Conservation (phyloP, 208 protist species). For the Tritrichomonas musculus region DNA sequence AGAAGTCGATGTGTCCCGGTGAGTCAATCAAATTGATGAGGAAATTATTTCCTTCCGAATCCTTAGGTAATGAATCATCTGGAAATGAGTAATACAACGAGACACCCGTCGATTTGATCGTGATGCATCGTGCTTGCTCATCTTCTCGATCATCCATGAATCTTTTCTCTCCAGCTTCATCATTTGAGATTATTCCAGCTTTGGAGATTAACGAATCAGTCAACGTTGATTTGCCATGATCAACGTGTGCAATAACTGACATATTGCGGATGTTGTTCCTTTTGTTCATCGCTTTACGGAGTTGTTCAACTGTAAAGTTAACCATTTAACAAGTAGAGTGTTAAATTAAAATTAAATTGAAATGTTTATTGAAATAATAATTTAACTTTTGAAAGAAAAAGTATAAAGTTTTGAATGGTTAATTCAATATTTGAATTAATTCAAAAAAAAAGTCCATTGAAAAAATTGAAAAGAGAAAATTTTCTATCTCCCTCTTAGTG, state of each 20-base stretch:
- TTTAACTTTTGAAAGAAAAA: no score
- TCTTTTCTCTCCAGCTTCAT: conserved; percentile 72
- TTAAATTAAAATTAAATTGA: no score
- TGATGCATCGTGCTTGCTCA: conserved; percentile 97
- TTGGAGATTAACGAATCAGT: conserved; percentile 83
- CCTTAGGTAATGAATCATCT: conserved; percentile 49
- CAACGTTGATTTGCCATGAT: conserved; percentile 81
- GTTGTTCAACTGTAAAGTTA: conserved; percentile 73
- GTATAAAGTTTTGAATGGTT: no score
- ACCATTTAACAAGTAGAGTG: no score
- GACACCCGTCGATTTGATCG: conserved; percentile 97
- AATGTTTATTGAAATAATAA: no score
- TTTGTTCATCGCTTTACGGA: conserved; percentile 74
- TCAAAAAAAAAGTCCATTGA: no score
- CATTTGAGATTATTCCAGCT: conserved; percentile 67
- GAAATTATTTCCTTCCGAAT: conserved; percentile 51
- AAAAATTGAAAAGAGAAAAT: no score
- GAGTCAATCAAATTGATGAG: conserved; percentile 97
- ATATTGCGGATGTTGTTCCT: conserved; percentile 81
- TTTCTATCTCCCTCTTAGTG: no score
- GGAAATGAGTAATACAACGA: conserved; percentile 89
- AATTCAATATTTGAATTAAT: no score
- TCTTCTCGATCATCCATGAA: conserved; percentile 80
- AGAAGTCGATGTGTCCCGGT: conserved; percentile 97
- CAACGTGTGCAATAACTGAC: conserved; percentile 68